Conservation (phyloP, 2,329 filamentous ascomycete genomes). For the Ascosphaera pollenicola region DNA sequence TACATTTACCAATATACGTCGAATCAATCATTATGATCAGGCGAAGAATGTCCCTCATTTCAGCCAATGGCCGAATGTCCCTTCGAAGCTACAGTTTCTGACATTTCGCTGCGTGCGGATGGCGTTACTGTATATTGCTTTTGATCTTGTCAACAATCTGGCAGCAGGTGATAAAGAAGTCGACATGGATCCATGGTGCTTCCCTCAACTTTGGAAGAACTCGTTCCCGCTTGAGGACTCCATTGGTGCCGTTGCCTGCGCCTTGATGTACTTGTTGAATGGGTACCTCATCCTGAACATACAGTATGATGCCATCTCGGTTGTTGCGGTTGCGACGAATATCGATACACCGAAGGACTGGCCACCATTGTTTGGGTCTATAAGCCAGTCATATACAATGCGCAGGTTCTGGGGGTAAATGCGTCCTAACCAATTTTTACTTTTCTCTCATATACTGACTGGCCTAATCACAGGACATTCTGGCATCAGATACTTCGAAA, state of each 20-base stretch:
- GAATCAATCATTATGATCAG: slow-evolving; percentile 1
- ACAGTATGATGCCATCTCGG: not conserved
- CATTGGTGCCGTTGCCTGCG: not conserved
- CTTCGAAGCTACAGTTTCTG: slow-evolving; percentile 1
- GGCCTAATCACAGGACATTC: not conserved
- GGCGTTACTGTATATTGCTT: slow-evolving; percentile 3
- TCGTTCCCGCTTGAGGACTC: not conserved
- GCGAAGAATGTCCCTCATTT: slow-evolving; percentile 1
- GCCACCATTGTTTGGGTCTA: slow-evolving; percentile 3
- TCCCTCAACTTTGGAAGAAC: not conserved
- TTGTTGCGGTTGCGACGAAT: not conserved
- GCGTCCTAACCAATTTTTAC: not conserved
- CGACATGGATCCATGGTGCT: not conserved
- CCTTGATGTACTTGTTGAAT: not conserved
- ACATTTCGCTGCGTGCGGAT: slow-evolving; percentile 2
- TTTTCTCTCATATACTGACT: not conserved
- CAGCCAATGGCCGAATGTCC: not conserved
- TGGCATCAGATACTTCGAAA: slow-evolving; percentile 3
- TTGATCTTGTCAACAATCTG: slow-evolving; percentile 2
- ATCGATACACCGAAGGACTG: not conserved
- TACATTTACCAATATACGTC: not conserved
- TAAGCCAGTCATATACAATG: slow-evolving; percentile 3
- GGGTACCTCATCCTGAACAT: not conserved
- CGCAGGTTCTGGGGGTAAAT: slow-evolving; percentile 4
- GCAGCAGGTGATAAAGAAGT: slow-evolving; percentile 1